These are phyloP conservation scores for Neopestalotiopsis rosae DNA, from an alignment of 2,329 filamentous ascomycete genomes.

Conservation along the genomic window DNA sequence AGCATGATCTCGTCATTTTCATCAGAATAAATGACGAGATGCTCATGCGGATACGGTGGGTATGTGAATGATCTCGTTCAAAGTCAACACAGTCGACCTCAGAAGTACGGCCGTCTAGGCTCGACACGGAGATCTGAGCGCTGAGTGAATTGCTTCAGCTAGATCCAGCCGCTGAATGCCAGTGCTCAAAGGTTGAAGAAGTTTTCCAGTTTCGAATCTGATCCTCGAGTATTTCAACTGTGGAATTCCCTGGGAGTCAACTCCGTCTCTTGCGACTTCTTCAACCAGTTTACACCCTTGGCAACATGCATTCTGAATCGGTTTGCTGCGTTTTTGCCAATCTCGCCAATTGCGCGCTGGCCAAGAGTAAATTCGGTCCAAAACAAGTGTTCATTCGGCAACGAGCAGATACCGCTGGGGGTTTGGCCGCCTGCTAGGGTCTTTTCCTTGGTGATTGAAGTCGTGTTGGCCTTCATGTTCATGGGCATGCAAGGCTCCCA, in stretches of 20 bases:
- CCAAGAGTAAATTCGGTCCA: constrained; percentile 55
- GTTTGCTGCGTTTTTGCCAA: constrained; percentile 36
- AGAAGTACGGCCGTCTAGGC: background rate
- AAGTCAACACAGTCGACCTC: background rate
- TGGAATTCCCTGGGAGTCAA: background rate
- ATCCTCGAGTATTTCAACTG: background rate
- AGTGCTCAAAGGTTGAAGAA: background rate
- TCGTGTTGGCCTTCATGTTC: constrained; percentile 11
- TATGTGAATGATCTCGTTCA: background rate
- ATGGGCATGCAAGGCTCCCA: constrained; percentile 46
- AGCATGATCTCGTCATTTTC: background rate
- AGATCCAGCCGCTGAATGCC: background rate
- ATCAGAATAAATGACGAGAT: background rate
- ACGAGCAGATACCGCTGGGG: constrained; percentile 43
- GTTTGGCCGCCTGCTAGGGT: constrained; percentile 23
- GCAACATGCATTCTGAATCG: constrained; percentile 26
- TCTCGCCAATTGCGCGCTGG: constrained; percentile 37
- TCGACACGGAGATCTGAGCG: background rate
- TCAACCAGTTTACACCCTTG: constrained; percentile 25
- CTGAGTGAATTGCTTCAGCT: background rate
- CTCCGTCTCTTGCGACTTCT: constrained; percentile 18
- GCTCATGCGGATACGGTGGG: background rate
- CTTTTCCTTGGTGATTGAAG: constrained; percentile 19
- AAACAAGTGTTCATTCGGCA: constrained; percentile 55
- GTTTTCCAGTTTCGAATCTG: background rate